Conservation (phyloP, 1,284 basidiomycete genomes). For the Boletus smithii region DNA sequence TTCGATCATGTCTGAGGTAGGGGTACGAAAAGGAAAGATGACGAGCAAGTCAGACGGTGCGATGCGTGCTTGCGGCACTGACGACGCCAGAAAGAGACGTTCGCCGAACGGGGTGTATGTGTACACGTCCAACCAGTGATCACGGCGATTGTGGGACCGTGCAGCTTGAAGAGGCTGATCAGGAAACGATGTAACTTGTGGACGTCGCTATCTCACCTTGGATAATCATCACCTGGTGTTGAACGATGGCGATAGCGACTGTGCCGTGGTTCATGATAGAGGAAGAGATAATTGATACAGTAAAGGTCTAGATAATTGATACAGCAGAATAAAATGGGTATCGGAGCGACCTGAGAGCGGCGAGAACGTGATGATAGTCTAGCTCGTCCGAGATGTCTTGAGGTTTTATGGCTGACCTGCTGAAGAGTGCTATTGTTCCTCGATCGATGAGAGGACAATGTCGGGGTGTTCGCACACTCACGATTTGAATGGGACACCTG, state of each 20-base stretch:
- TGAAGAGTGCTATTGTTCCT: slow-evolving; percentile 17
- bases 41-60: slow-evolving; percentile 51
- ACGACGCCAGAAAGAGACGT: slow-evolving; percentile 56
- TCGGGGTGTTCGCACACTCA: no score
- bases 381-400: background rate
- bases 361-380: background rate
- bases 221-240: slow-evolving; percentile 60
- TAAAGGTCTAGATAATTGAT: slow-evolving; percentile 10
- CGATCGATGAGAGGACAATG: background rate
- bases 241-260: slow-evolving; percentile 62
- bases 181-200: background rate
- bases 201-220: slow-evolving; percentile 48
- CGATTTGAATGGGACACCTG: background rate
- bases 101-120: slow-evolving; percentile 60
- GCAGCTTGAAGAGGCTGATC: slow-evolving; percentile 39
- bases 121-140: slow-evolving; percentile 60
- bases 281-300: slow-evolving; percentile 18
- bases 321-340: slow-evolving; percentile 7
- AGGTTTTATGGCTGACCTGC: slow-evolving; percentile 25
- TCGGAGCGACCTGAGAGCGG: slow-evolving; percentile 4
- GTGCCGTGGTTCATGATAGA: slow-evolving; percentile 54
- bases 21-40: slow-evolving; percentile 46
- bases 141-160: slow-evolving; percentile 48
- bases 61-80: slow-evolving; percentile 58
- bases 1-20: slow-evolving; percentile 55